Percentiles rank a stretch among this genome's conserved stretches.
Evolutionary conservation across 192 early-diverging fungal genomes (phyloP).

Genomic region (Dissophora ornata): DNA sequence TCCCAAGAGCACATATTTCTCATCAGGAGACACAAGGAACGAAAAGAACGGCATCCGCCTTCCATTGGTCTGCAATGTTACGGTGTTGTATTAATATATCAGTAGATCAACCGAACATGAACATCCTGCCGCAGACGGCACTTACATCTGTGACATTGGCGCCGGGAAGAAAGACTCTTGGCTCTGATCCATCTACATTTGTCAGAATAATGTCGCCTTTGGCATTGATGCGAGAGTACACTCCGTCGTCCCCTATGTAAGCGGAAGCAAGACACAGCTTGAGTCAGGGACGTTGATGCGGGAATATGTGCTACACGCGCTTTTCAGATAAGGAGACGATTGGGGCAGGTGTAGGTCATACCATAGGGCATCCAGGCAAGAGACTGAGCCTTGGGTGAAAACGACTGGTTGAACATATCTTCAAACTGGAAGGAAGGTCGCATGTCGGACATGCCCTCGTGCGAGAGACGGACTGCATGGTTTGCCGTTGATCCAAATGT

Average conservation of each 20-base stretch:
- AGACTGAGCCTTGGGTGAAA: slow-evolving; percentile 25
- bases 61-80: slow-evolving; percentile 34
- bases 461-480: slow-evolving; percentile 9
- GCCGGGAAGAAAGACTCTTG: slow-evolving; percentile 42
- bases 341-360: neutral
- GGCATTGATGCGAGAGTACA: slow-evolving; percentile 35
- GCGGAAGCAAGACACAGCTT: no score
- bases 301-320: no score
- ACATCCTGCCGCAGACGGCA: no score
- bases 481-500: neutral
- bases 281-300: no score
- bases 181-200: slow-evolving; percentile 42
- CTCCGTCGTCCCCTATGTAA: slow-evolving; percentile 50
- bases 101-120: no score
- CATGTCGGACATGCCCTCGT: slow-evolving; percentile 30
- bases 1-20: slow-evolving; percentile 80
- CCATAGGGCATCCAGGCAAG: slow-evolving; percentile 55
- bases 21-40: slow-evolving; percentile 81
- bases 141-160: slow-evolving; percentile 48
- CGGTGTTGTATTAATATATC: no score
- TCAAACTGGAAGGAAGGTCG: slow-evolving; percentile 33
- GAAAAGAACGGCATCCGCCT: slow-evolving; percentile 52
- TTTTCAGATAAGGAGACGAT: neutral
- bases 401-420: slow-evolving; percentile 51
- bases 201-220: slow-evolving; percentile 46